These are phyloP conservation scores for Elsinoe ampelina DNA, from an alignment of 2,329 filamentous ascomycete species.

Conservation along the genomic window DNA sequence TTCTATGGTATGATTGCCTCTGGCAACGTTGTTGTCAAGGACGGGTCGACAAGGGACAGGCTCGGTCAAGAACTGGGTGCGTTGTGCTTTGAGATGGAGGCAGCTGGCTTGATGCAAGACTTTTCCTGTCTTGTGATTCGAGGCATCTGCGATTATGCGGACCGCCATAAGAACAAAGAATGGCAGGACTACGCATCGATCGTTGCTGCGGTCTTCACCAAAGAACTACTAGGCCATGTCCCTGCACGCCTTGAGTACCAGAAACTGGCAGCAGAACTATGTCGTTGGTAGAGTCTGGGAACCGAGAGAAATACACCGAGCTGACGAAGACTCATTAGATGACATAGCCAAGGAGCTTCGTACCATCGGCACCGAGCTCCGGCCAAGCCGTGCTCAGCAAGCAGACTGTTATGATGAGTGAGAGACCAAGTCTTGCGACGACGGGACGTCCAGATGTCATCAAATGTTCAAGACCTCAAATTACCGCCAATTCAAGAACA, in stretches of 20 bases:
- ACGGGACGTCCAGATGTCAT: conserved; percentile 7
- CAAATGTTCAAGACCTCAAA: conserved; percentile 21
- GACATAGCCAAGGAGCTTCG: not conserved
- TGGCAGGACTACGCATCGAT: conserved; percentile 22
- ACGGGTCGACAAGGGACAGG: conserved; percentile 7
- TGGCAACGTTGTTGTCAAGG: conserved; percentile 24
- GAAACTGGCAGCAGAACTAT: not conserved
- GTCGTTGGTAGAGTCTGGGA: not conserved
- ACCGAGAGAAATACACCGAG: not conserved
- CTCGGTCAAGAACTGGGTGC: conserved; percentile 16
- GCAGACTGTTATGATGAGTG: not conserved
- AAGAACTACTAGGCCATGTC: conserved; percentile 15
- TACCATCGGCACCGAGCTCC: too few relatives aligned
- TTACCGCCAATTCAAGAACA: conserved; percentile 27
- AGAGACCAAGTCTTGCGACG: not conserved
- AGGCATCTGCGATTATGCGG: conserved; percentile 22
- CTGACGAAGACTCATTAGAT: not conserved
- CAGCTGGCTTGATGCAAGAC: conserved; percentile 12
- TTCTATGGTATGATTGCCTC: conserved; percentile 34
- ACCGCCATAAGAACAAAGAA: conserved; percentile 21
- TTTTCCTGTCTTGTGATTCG: conserved; percentile 22
- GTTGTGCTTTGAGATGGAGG: conserved; percentile 18
- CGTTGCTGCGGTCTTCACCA: conserved; percentile 20
- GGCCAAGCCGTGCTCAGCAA: too few relatives aligned
- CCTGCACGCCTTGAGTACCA: not conserved